Conservation (phyloP, 139 green algal genomes). For the Tetraselmis striata region DNA sequence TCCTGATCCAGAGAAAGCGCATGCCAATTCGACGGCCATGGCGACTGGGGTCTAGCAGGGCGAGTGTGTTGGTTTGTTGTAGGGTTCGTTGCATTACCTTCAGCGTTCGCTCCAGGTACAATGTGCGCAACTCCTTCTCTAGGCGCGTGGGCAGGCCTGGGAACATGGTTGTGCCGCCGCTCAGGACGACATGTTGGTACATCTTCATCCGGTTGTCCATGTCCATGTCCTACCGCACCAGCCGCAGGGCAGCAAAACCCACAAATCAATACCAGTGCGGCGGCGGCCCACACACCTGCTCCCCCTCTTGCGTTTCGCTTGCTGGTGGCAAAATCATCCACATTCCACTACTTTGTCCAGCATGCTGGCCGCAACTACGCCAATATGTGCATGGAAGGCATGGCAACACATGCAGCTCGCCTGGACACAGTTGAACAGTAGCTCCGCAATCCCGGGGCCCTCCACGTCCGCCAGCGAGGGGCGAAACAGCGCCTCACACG, state of each 20-base stretch:
- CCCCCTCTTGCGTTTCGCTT: no score
- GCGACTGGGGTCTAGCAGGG: background rate
- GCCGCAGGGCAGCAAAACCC: no score
- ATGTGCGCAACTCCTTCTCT: slow-evolving; percentile 52
- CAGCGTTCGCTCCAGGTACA: slow-evolving; percentile 38
- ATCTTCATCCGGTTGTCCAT: slow-evolving; percentile 71
- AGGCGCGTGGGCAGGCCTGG: slow-evolving; percentile 58
- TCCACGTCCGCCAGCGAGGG: slow-evolving; percentile 62
- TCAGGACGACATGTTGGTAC: slow-evolving; percentile 73
- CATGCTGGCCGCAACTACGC: no score
- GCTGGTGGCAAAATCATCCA: no score
- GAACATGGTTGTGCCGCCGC: slow-evolving; percentile 69
- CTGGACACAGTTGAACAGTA: slow-evolving; percentile 65
- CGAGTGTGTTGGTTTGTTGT: no score
- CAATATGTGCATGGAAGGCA: no score
- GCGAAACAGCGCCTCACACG: slow-evolving; percentile 58
- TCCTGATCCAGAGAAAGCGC: no score
- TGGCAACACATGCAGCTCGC: no score
- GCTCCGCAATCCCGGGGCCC: slow-evolving; percentile 50
- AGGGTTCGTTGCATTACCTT: slow-evolving; percentile 11
- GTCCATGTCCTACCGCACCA: slow-evolving; percentile 56
- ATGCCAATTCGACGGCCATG: background rate
- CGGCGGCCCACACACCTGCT: no score
- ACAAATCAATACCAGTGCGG: no score
- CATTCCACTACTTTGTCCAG: no score